These are phyloP conservation scores for Starmerella vaccinii DNA, from an alignment of 805 yeast species.

Conservation along the genomic window DNA sequence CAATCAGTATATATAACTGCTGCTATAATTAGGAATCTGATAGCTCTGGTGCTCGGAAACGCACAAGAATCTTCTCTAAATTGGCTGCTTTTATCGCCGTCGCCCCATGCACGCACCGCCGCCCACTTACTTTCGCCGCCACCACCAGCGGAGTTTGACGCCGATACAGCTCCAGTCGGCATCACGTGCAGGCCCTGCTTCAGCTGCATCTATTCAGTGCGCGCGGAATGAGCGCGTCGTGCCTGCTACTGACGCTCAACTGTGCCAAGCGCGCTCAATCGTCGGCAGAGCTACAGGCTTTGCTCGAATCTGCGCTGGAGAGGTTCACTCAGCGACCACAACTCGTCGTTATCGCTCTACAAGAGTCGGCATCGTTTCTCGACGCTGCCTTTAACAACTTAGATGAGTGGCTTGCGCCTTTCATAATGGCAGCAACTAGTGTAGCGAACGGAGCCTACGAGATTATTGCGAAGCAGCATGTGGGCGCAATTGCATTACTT, in stretches of 20 bases:
- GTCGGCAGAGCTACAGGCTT: constrained; percentile 3
- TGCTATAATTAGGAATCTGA: no score
- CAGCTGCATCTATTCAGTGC: neutral
- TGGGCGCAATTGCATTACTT: constrained; percentile 29
- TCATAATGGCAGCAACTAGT: constrained; percentile 12
- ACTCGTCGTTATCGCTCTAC: constrained; percentile 30
- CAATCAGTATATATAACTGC: no score
- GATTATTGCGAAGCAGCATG: constrained; percentile 17
- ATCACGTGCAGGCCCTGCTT: neutral
- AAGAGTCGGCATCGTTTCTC: constrained; percentile 32
- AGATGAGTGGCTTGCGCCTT: constrained; percentile 24
- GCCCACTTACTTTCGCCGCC: no score
- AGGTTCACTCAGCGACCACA: constrained; percentile 17
- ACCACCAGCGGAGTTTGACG: no score
- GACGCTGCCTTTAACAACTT: constrained; percentile 27
- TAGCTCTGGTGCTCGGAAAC: no score
- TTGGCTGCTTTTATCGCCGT: neutral
- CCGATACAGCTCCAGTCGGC: no score
- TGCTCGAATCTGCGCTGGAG: neutral
- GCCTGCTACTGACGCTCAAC: constrained; percentile 19
- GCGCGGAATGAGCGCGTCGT: neutral
- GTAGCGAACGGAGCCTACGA: constrained; percentile 24
- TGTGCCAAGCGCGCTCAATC: constrained; percentile 19
- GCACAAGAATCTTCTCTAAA: no score
- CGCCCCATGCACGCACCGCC: no score